Evolutionary conservation across 1,284 basidiomycete genomes (phyloP), one percentile per base, ranked within the genome.

Genomic region (Phylloboletellus chloephorus): DNA sequence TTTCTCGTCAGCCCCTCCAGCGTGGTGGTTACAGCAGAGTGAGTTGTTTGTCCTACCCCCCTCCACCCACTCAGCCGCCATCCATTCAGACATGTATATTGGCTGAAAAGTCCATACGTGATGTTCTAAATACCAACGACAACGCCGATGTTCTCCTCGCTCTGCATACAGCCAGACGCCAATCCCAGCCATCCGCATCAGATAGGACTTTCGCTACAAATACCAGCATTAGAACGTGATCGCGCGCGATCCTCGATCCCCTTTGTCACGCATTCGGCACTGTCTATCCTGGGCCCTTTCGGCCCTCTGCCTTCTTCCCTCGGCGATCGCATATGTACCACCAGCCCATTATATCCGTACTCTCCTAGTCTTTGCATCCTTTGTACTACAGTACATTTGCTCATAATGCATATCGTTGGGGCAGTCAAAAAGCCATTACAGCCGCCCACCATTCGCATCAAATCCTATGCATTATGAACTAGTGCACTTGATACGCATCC

Each of bases 11-110:
- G 20, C 66, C 77, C 16, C 66, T 88, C 8, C 71, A 79, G 49
- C 68, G 72, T 3, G 84, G 84, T 21, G 84, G 84, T 25, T 88
- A 88, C 54, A 78, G 79, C 56, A 71, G 83, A 54, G 83, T 87
- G 55, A 58, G 79, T 73, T 31, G 10, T 34, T 9, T 16, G 5
- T 17, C 34, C 4, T 22, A 4, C 17, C 26, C 8, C 17, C 7
- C 10, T 6, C 22, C 9, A 13, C 0, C 19, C 30, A 7, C 48
- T 45, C 3, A 46, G 24, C 24, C 13, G 2, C 24, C 15, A 2
- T 16, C 15, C 5, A n/a, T n/a, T 1, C 46, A 88, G 85, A 74
- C 79, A 9, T 84, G 82, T 54, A 70, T 77, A 46, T 69, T 82
- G 7, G 81, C 81, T 2, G 79, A 82, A 58, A 70, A 74, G 40